Conservation (phyloP, 805 yeast species). For the Jamesozyma piceae region DNA sequence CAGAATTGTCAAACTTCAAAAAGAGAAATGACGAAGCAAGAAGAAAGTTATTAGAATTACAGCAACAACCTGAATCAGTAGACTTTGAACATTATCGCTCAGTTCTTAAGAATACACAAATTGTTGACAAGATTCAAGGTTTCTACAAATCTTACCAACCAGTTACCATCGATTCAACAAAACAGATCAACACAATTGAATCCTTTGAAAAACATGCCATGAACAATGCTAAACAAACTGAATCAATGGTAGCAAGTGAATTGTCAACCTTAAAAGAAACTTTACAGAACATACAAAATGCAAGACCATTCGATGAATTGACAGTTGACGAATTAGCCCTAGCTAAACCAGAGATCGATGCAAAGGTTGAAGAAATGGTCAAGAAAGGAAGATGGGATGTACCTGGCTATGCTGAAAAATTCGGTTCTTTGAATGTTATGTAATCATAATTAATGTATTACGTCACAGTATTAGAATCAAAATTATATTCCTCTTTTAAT, state of each 20-base stretch:
- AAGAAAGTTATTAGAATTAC: conserved; percentile 62
- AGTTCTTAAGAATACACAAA: conserved; percentile 68
- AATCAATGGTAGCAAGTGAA: conserved; percentile 78
- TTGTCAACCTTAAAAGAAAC: conserved; percentile 79
- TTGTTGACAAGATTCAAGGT: conserved; percentile 72
- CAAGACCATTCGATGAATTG: conserved; percentile 95
- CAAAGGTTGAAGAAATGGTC: conserved; percentile 89
- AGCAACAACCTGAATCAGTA: conserved; percentile 63
- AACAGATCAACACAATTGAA: conserved; percentile 85
- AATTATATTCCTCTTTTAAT: background rate
- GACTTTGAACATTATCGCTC: conserved; percentile 78
- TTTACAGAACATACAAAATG: conserved; percentile 85
- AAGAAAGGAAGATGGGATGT: conserved; percentile 96
- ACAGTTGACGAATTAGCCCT: conserved; percentile 89
- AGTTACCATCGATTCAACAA: conserved; percentile 72
- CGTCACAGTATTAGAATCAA: no score
- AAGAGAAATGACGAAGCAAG: conserved; percentile 98
- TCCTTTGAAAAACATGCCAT: conserved; percentile 91
- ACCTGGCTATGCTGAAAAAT: conserved; percentile 97
- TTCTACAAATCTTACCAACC: conserved; percentile 73
- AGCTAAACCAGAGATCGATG: conserved; percentile 97
- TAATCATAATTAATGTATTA: no score
- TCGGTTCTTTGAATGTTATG: conserved; percentile 95
- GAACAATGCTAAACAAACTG: conserved; percentile 91
- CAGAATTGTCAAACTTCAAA: conserved; percentile 83